phyloP scores from a whole-genome alignment of 805 yeast genomes.

The Kluyveromyces starmeri region DNA sequence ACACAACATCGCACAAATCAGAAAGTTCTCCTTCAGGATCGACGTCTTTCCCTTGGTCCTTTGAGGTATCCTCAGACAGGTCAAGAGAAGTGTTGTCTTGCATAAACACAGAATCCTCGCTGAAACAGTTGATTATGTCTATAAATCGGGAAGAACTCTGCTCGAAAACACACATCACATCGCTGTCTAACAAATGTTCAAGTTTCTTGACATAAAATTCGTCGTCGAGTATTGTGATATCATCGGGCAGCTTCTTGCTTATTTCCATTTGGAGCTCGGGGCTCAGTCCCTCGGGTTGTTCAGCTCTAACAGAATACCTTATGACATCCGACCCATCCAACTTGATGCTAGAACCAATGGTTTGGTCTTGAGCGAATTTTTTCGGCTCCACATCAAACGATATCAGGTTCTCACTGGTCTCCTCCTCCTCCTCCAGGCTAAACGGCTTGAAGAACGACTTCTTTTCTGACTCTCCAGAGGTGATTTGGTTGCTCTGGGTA shows the following conservation, averaged over 20 bases:
- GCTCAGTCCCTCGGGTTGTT: neutral
- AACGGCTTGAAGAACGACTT: slow-evolving; percentile 2
- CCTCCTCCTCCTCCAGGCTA: neutral
- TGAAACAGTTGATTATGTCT: neutral
- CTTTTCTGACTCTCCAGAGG: neutral
- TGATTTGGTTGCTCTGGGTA: neutral
- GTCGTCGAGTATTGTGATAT: neutral
- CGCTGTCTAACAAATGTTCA: neutral
- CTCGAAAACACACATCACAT: neutral
- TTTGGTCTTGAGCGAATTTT: neutral
- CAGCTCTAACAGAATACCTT: neutral
- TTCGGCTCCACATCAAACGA: neutral
- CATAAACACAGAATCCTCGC: neutral
- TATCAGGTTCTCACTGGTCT: neutral
- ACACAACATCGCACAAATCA: neutral
- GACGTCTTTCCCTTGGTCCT: neutral
- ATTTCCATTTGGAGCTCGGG: neutral
- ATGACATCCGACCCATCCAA: slow-evolving; percentile 2
- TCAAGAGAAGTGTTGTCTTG: neutral
- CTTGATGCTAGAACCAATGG: slow-evolving; percentile 4
- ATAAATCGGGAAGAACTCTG: neutral
- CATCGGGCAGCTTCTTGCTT: neutral
- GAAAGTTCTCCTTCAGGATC: neutral
- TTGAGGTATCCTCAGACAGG: neutral
- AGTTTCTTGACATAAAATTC: neutral